A percentile compares a stretch with the other conserved stretches of the same genome.
Evolutionary conservation across 106 monocot species (phyloP).

Genomic region (Phalaenopsis aphrodite): DNA sequence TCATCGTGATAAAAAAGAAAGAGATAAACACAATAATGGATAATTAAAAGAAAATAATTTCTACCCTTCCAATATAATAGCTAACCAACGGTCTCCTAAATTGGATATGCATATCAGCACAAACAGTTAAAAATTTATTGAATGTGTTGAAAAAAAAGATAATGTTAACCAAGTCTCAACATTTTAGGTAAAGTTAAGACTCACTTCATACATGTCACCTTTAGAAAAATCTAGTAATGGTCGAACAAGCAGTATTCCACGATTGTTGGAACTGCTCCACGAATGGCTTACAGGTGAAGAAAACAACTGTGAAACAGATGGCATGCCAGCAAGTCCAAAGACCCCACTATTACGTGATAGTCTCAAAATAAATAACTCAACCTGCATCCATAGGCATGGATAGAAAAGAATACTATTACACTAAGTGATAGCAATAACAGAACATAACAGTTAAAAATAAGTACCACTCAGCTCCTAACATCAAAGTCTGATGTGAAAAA

Average conservation of each 20-base stretch:
- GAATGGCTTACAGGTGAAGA: conserved; percentile 13
- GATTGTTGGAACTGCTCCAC: conserved; percentile 14
- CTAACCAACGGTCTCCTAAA: no score
- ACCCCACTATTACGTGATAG: conserved; percentile 91
- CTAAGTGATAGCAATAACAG: neutral
- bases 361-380: conserved; percentile 88
- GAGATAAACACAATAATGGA: no score
- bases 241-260: conserved; percentile 72
- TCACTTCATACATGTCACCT: conserved; percentile 84
- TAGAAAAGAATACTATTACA: neutral
- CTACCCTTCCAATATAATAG: no score
- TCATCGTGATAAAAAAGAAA: no score
- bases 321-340: conserved; percentile 96
- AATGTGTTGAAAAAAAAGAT: neutral
- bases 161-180: neutral
- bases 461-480: neutral
- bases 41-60: no score
- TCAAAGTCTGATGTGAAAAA: neutral
- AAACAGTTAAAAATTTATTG: neutral
- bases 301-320: conserved; percentile 85
- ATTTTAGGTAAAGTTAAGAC: conserved; percentile 6
- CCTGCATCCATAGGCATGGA: conserved; percentile 44
- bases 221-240: conserved; percentile 84
- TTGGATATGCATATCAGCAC: no score
- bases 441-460: neutral